Evolutionary conservation across 768 basidiomycete species (phyloP).

Genomic region (Kwoniella pini): DNA sequence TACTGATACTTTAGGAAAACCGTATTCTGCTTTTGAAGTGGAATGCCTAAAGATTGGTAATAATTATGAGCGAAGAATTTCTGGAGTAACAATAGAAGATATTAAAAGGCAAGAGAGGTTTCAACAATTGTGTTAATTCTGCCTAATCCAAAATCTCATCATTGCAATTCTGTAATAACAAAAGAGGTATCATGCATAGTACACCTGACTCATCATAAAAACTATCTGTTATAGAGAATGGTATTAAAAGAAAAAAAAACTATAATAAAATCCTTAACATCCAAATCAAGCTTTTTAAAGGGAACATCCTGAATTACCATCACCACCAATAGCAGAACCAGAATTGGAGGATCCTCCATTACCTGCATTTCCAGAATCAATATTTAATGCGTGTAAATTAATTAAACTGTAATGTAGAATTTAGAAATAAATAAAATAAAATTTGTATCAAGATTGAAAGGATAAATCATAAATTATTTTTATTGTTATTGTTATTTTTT

Average conservation of each 20-base stretch:
- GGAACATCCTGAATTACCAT: slow-evolving; percentile 25
- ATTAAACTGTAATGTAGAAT: slow-evolving; percentile 21
- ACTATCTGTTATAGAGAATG: too few species aligned
- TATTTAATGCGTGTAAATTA: slow-evolving; percentile 43
- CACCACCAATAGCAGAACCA: slow-evolving; percentile 40
- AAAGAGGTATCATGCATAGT: too few species aligned
- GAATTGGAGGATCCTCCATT: slow-evolving; percentile 41
- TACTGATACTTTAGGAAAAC: not conserved
- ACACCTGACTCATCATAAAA: too few species aligned
- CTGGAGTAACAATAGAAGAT: slow-evolving; percentile 12
- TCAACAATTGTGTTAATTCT: not conserved
- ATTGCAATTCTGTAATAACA: too few species aligned
- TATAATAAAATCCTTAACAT: not conserved
- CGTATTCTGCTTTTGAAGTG: slow-evolving; percentile 3
- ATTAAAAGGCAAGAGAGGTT: not conserved
- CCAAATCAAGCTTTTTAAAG: not conserved
- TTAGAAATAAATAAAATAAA: too few species aligned
- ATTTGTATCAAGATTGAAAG: not conserved
- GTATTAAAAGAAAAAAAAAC: too few species aligned
- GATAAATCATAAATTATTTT: too few species aligned
- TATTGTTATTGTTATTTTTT: too few species aligned
- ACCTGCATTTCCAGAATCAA: slow-evolving; percentile 43
- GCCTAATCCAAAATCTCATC: not conserved
- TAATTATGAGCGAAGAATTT: not conserved
- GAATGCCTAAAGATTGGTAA: slow-evolving; percentile 2